Conservation (phyloP, 2,329 filamentous ascomycete genomes). For the Colletotrichum siamense region DNA sequence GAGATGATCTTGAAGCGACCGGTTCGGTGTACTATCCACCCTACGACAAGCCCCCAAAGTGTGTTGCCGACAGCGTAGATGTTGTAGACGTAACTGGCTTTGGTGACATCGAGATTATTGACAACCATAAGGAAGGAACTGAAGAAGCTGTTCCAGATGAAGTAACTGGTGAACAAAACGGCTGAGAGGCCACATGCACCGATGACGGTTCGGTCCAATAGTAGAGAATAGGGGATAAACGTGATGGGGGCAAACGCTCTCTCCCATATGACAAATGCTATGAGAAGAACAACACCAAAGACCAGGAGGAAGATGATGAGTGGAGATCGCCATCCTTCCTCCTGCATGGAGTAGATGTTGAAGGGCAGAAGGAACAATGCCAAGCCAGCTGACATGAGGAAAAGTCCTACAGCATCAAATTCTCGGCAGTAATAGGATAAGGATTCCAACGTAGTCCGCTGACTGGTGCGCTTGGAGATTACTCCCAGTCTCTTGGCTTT, state of each 20-base stretch:
- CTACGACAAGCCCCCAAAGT: background rate
- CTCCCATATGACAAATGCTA: slow-evolving; percentile 52
- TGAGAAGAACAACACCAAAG: slow-evolving; percentile 54
- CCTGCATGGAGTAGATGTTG: slow-evolving; percentile 38
- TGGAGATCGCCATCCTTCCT: slow-evolving; percentile 44
- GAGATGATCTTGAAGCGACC: background rate
- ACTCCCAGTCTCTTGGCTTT: background rate
- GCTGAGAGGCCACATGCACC: slow-evolving; percentile 26
- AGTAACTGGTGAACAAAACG: slow-evolving; percentile 30
- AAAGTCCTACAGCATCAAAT: slow-evolving; percentile 42
- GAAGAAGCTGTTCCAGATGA: background rate
- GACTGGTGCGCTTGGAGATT: background rate
- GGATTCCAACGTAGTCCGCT: background rate
- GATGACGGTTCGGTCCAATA: slow-evolving; percentile 42
- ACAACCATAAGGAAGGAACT: slow-evolving; percentile 46
- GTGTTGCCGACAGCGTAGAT: slow-evolving; percentile 39
- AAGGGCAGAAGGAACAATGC: slow-evolving; percentile 59
- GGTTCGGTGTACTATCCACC: background rate
- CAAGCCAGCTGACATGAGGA: slow-evolving; percentile 56
- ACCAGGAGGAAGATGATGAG: slow-evolving; percentile 53
- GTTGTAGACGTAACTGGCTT: slow-evolving; percentile 34
- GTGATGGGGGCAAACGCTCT: slow-evolving; percentile 56
- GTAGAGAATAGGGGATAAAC: slow-evolving; percentile 53
- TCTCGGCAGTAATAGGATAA: background rate
- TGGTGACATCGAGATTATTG: slow-evolving; percentile 34